Conservation (phyloP, 179 eudicot genomes). For the Nepenthes alata region DNA sequence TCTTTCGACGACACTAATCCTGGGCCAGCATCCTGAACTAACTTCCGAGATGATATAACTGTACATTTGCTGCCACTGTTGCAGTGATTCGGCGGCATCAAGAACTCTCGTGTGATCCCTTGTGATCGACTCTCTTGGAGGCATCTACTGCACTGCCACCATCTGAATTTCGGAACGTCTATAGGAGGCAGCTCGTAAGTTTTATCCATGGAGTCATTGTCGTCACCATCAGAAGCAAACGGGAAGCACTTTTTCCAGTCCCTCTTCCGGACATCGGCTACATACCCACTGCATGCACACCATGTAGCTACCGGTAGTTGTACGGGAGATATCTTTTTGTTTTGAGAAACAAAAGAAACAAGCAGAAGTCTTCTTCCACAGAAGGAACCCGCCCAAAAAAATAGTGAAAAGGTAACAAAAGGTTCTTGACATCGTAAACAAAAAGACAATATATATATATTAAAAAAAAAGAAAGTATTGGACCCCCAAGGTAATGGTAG, state of each 20-base stretch:
- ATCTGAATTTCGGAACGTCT: not conserved
- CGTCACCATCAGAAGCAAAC: not conserved
- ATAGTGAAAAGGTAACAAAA: no score
- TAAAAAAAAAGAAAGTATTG: no score
- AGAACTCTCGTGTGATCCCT: not conserved
- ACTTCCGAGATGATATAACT: not conserved
- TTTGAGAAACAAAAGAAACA: no score
- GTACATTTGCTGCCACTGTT: not conserved
- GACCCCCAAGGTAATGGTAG: no score
- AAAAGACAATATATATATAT: no score
- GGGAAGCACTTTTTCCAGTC: not conserved
- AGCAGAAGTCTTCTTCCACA: no score
- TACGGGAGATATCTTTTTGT: no score
- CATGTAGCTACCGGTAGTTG: not conserved
- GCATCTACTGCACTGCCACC: not conserved
- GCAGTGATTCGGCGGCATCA: not conserved
- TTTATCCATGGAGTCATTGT: not conserved
- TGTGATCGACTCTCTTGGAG: not conserved
- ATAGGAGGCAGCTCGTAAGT: slow-evolving; percentile 1
- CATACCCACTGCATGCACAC: not conserved
- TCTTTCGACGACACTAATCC: not conserved
- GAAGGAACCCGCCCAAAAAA: no score
- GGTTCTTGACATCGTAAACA: no score
- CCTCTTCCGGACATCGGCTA: slow-evolving; percentile 1
- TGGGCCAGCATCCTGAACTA: not conserved